Base-by-base conservation (phyloP, 352 stramenopile species). In the Phytophthora litchii region DNA sequence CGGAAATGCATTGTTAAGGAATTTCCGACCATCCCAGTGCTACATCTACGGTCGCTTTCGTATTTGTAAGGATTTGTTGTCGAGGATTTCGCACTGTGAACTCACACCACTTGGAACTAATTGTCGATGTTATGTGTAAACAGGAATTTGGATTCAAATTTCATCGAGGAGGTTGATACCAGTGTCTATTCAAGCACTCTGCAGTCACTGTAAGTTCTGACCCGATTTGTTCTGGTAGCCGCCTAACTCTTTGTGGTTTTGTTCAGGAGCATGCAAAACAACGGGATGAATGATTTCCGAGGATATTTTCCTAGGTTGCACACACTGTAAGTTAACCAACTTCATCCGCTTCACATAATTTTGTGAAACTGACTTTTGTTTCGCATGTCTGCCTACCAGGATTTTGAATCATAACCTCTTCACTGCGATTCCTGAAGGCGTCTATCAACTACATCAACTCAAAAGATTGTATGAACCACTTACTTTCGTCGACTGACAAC, bases 251-350 rank as follows among this genome's bases (percentile, higher is more conserved):
- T n/a, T 35, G n/a, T 13, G 16, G 17, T 49, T 3, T 6, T 20
- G 17, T 52, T 8, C 21, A 61, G 53, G 13, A 61, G 54, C 16
- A 12, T 62, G 14, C 43, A 47, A 35, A 19, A 21, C 16, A 61
- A 54, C 32, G 34, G 27, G 12, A 62, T 62, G 54, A 21, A 34
- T 21, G 17, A 16, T 10, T 62, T 62, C 29, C 13, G 32, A 21
- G 54, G 54, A 16, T 62, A 55, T 43, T 62, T 62, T 12, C 54
- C 54, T 5, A 37, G 23, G 5, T 36, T 62, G 13, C 54, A 55
- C 36, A 35, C 25, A 3, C 44, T 55, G 54, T 50, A 49, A 6
- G 42, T 36, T 47, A 5, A 5, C 5, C 23, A 27, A n/a, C n/a
- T n/a, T n/a, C n/a, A n/a, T n/a, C n/a, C 5, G 23, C 23, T 27